These are phyloP conservation scores for Sporisorium graminicola DNA, from an alignment of 1,284 basidiomycete species.

Conservation along the genomic window DNA sequence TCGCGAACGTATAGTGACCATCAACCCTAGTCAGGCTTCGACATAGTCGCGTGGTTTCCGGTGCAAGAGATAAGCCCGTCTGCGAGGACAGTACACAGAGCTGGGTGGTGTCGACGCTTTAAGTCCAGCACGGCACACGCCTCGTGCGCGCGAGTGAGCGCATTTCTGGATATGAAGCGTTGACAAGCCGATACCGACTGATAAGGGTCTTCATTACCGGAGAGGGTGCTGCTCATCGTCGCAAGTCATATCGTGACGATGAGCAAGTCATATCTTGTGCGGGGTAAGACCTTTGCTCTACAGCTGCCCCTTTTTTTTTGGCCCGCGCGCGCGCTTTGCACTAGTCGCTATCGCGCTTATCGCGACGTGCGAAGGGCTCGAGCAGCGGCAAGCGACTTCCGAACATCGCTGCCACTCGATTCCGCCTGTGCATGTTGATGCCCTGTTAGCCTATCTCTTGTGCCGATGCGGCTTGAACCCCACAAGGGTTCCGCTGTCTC, in stretches of 20 bases:
- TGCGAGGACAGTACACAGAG: neutral
- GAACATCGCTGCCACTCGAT: neutral
- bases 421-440: slow-evolving; percentile 2
- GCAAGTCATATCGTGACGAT: too few relatives aligned
- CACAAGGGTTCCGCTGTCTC: neutral
- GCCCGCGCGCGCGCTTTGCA: neutral
- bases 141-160: neutral
- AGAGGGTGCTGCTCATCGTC: neutral
- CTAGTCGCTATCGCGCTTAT: slow-evolving; percentile 2
- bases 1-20: neutral
- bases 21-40: neutral
- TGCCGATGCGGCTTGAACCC: neutral
- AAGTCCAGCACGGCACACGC: neutral
- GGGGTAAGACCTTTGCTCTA: too few relatives aligned
- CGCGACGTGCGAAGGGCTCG: neutral
- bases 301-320: neutral
- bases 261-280: neutral
- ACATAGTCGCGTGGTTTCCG: neutral
- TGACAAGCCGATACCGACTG: neutral
- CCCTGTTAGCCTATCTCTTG: neutral
- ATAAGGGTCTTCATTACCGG: slow-evolving; percentile 1
- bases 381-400: neutral
- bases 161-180: slow-evolving; percentile 2
- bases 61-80: slow-evolving; percentile 3
- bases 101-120: neutral